Evolutionary conservation across 1,139 yeast genomes (phyloP), one percentile per base, ranked within the genome.

Genomic region (Chernovozyma sophiae-reginae): DNA sequence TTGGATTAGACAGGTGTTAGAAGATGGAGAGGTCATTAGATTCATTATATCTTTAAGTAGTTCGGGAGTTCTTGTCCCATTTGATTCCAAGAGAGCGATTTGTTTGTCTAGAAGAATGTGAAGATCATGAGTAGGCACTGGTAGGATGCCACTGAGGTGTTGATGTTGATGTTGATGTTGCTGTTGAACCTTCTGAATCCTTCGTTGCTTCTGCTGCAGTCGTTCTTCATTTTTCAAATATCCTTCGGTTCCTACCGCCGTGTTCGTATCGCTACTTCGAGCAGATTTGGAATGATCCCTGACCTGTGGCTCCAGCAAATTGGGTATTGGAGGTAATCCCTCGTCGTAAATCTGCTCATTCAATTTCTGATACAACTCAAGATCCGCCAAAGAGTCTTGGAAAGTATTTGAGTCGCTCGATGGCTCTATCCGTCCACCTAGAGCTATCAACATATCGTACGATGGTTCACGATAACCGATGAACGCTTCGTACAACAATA

Each of bases 81-180:
- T 67, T 1, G 64, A 60, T 45, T 82, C 85, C 16, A 82, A 56
- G 3, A 74, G 56, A n/a, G 63, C 60, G 10, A 81, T 74, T 46
- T 81, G 87, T 32, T 70, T 67, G 36, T 77, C 77, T 15, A 83
- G 58, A 35, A 81, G 54, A 7, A 63, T 57, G 19, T 75, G 72
- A 7, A 82, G 52, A 45, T 79, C 84, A 32, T 70, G 68, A 38
- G 72, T 73, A 0, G 86, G 72, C 0, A 78, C 58, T 2, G 76
- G 59, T 62, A 43, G n/a, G 7, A 28, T 28, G 7, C 13, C 41
- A n/a, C n/a, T n/a, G n/a, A n/a, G 49, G 28, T 31, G 53, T 4
- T 33, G 37, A 15, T 25, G 14, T 20, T 25, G 1, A 44, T 34
- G 19, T 33, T 35, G 3, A 34, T 23, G 16, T 25, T 17, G 5